Evolutionary conservation across 768 basidiomycete genomes (phyloP).

Genomic region (Rhizopogon rudus): DNA sequence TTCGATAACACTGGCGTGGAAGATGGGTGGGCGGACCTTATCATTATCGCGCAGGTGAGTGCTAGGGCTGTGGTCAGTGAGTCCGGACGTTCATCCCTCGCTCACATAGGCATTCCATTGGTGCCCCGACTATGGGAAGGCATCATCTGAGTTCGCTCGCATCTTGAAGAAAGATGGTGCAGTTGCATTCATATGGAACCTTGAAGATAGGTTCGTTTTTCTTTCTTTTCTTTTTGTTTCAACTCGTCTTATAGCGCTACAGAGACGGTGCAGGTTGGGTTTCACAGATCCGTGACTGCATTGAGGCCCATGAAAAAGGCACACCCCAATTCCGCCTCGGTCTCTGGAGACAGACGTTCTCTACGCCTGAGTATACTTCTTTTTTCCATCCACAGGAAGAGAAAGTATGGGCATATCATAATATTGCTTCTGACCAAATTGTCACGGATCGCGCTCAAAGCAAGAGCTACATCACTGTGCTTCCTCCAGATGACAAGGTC

Average conservation of each 20-base stretch:
- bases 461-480: slow-evolving; percentile 81
- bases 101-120: slow-evolving; percentile 81
- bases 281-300: slow-evolving; percentile 60
- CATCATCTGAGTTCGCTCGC: slow-evolving; percentile 71
- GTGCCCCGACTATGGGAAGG: slow-evolving; percentile 75
- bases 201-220: slow-evolving; percentile 65
- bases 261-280: slow-evolving; percentile 72
- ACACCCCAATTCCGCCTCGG: slow-evolving; percentile 80
- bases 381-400: slow-evolving; percentile 60
- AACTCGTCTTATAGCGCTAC: neutral
- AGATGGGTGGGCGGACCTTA: slow-evolving; percentile 71
- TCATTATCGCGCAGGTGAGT: slow-evolving; percentile 69
- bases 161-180: slow-evolving; percentile 74
- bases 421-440: slow-evolving; percentile 48
- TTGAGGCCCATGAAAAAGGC: slow-evolving; percentile 63
- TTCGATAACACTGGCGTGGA: slow-evolving; percentile 62
- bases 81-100: neutral
- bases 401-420: slow-evolving; percentile 45
- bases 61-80: neutral
- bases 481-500: slow-evolving; percentile 52
- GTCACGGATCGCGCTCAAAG: slow-evolving; percentile 66
- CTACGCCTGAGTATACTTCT: slow-evolving; percentile 52
- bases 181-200: slow-evolving; percentile 82
- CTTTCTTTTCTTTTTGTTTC: neutral
- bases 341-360: slow-evolving; percentile 70